Percentiles rank a stretch among this genome's conserved stretches.
These are phyloP conservation scores for Chloranthus sessilifolius DNA, from an alignment of 164 flowering plant species.

Conservation along the genomic window DNA sequence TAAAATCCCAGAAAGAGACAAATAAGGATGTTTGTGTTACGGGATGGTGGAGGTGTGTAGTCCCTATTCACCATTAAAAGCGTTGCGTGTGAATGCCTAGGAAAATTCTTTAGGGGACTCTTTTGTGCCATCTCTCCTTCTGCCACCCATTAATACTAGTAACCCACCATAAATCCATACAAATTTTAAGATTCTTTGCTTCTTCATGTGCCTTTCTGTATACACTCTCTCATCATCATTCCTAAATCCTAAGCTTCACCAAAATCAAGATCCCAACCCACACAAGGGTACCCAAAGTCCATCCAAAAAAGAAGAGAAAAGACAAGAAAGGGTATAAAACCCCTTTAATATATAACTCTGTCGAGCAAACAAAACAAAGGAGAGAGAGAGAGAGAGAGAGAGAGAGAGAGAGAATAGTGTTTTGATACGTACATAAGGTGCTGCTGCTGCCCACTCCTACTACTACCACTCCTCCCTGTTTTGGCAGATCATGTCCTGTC, in stretches of 20 bases:
- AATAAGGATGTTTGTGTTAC: conserved; percentile 20
- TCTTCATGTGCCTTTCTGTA: conserved; percentile 6
- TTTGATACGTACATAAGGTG: conserved; percentile 9
- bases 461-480: conserved; percentile 17
- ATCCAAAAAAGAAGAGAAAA: conserved; percentile 3
- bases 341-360: neutral
- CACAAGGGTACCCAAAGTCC: conserved; percentile 7
- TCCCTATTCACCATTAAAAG: conserved; percentile 40
- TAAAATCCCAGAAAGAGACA: conserved; percentile 38
- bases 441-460: conserved; percentile 14
- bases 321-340: conserved; percentile 4
- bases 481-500: conserved; percentile 28
- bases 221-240: conserved; percentile 6
- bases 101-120: conserved; percentile 7
- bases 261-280: conserved; percentile 7
- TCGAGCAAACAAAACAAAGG: neutral
- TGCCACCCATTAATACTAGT: neutral
- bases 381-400: conserved; percentile 7
- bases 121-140: neutral
- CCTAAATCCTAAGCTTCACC: conserved; percentile 11
- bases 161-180: neutral
- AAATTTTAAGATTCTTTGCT: conserved; percentile 7
- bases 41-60: conserved; percentile 7
- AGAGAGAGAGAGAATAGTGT: conserved; percentile 6
- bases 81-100: conserved; percentile 38